Evolutionary conservation across 2,329 filamentous ascomycete genomes (phyloP).

Genomic region (Aspergillus sp.): DNA sequence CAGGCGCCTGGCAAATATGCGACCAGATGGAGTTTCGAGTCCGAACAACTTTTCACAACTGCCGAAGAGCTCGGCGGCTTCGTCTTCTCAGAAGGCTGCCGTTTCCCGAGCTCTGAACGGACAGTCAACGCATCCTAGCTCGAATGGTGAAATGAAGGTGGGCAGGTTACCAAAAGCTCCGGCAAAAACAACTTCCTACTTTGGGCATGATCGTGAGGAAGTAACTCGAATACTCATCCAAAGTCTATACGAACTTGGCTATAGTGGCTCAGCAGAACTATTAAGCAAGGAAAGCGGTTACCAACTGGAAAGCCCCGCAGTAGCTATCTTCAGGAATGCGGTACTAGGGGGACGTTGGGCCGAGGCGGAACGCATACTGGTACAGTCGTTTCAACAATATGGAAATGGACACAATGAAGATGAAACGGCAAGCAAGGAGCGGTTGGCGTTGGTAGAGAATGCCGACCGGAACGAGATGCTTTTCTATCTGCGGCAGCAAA

Average conservation of each 20-base stretch:
- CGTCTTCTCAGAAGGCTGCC: slow-evolving; percentile 54
- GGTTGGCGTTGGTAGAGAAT: slow-evolving; percentile 74
- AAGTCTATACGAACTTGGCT: slow-evolving; percentile 85
- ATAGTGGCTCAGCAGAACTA: slow-evolving; percentile 73
- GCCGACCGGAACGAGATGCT: slow-evolving; percentile 80
- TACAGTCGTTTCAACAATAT: slow-evolving; percentile 53
- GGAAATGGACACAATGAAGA: slow-evolving; percentile 47
- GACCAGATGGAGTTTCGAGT: slow-evolving; percentile 61
- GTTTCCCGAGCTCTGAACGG: slow-evolving; percentile 59
- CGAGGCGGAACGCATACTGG: slow-evolving; percentile 81
- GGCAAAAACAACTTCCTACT: slow-evolving; percentile 60
- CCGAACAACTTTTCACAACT: slow-evolving; percentile 61
- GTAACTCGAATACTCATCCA: slow-evolving; percentile 92
- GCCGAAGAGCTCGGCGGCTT: slow-evolving; percentile 60
- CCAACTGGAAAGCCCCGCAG: slow-evolving; percentile 81
- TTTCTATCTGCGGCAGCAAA: slow-evolving; percentile 89
- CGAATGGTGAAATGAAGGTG: slow-evolving; percentile 44
- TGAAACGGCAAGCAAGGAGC: slow-evolving; percentile 47
- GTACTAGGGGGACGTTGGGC: slow-evolving; percentile 81
- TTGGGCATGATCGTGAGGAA: slow-evolving; percentile 88
- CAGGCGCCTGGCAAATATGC: slow-evolving; percentile 65
- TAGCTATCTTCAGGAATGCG: slow-evolving; percentile 81
- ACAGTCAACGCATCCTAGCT: slow-evolving; percentile 45
- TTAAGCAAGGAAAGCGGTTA: slow-evolving; percentile 83
- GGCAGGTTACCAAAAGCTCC: slow-evolving; percentile 45